These are phyloP conservation scores for Dactylonectria macrodidyma DNA, from an alignment of 2,329 filamentous ascomycete genomes.

Conservation along the genomic window DNA sequence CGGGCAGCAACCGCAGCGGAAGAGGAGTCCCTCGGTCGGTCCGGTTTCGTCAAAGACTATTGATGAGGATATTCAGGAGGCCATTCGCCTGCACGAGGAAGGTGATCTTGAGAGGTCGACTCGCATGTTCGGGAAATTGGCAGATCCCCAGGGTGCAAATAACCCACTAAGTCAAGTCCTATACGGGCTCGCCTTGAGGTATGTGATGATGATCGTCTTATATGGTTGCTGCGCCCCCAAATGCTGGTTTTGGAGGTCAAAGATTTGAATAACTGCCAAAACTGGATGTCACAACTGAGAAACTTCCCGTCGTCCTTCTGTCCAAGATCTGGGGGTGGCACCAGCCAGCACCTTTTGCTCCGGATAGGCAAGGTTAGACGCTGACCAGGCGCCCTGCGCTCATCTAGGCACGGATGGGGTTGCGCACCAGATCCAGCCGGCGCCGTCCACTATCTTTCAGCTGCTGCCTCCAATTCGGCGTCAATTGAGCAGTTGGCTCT, in stretches of 20 bases:
- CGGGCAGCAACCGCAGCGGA: constrained; percentile 32
- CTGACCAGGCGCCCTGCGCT: constrained; percentile 33
- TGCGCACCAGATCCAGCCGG: constrained; percentile 79
- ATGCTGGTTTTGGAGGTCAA: constrained; percentile 3
- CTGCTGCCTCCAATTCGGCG: constrained; percentile 92
- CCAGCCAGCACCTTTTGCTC: constrained; percentile 19
- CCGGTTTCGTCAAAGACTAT: constrained; percentile 66
- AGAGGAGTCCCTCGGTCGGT: constrained; percentile 39
- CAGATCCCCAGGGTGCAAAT: constrained; percentile 86
- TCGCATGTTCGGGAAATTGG: constrained; percentile 86
- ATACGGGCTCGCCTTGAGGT: constrained; percentile 92
- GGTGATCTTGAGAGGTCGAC: constrained; percentile 87
- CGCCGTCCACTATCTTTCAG: constrained; percentile 88
- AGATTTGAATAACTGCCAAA: not conserved
- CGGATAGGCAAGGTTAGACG: constrained; percentile 19
- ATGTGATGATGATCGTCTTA: constrained; percentile 52
- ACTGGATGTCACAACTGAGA: not conserved
- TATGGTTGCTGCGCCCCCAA: not conserved
- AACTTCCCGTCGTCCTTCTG: not conserved
- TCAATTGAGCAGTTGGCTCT: constrained; percentile 89
- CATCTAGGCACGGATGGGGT: constrained; percentile 89
- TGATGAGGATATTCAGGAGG: constrained; percentile 88
- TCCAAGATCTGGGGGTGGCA: constrained; percentile 1
- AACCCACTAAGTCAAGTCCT: constrained; percentile 96
- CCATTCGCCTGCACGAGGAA: constrained; percentile 92